phyloP scores from a whole-genome alignment of 176 grass and related monocot genomes.

The Guadua angustifolia region DNA sequence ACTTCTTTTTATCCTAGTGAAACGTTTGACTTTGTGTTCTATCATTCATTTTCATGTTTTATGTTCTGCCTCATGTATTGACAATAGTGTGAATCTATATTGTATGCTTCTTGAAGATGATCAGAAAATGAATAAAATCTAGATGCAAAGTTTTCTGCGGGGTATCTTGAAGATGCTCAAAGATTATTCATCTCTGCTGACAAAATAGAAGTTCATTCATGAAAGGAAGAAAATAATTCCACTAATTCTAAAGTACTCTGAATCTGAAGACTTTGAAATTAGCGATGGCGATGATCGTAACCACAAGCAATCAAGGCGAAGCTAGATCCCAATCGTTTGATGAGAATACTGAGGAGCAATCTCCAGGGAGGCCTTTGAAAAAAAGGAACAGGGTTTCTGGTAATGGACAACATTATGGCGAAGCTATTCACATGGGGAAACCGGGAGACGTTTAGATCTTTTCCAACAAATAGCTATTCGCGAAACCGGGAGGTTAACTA shows the following conservation, averaged over 20 bases:
- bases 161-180: slow-evolving; percentile 53
- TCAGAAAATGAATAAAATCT: slow-evolving; percentile 35
- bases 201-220: slow-evolving; percentile 54
- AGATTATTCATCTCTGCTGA: slow-evolving; percentile 54
- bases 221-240: slow-evolving; percentile 73
- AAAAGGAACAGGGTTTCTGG: slow-evolving; percentile 61
- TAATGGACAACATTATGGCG: slow-evolving; percentile 47
- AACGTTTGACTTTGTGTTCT: slow-evolving; percentile 15
- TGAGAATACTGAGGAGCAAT: slow-evolving; percentile 58
- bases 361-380: slow-evolving; percentile 47
- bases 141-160: slow-evolving; percentile 34
- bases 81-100: slow-evolving; percentile 30
- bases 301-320: slow-evolving; percentile 87
- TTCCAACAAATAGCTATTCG: too few species aligned
- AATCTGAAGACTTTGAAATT: slow-evolving; percentile 63
- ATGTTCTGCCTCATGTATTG: slow-evolving; percentile 31
- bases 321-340: slow-evolving; percentile 60
- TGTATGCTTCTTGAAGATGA: slow-evolving; percentile 31
- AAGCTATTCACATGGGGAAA: slow-evolving; percentile 50
- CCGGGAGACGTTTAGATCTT: too few species aligned
- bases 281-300: slow-evolving; percentile 92
- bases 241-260: slow-evolving; percentile 67
- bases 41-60: not conserved
- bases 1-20: not conserved
- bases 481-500: too few species aligned